These are phyloP conservation scores for Arctium lappa DNA, from an alignment of 129 eudicot genomes.

Conservation along the genomic window DNA sequence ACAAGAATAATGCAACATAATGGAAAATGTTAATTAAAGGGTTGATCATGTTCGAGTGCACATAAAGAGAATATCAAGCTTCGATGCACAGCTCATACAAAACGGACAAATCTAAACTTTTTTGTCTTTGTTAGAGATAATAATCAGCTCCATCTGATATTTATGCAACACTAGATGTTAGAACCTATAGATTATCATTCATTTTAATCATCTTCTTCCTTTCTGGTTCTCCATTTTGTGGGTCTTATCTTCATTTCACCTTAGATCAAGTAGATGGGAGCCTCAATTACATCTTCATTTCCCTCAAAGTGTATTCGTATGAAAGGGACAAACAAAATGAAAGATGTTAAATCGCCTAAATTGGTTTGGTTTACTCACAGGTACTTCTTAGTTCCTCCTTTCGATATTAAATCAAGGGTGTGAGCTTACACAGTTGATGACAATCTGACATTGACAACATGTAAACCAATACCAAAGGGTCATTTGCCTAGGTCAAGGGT, in stretches of 20 bases:
- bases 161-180: neutral
- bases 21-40: neutral
- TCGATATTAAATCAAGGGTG: neutral
- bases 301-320: neutral
- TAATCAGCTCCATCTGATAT: neutral
- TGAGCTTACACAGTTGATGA: neutral
- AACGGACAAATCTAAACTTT: neutral
- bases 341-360: neutral
- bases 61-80: neutral
- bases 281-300: neutral
- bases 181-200: neutral
- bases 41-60: constrained; percentile 4
- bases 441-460: too few species aligned
- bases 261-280: neutral
- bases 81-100: neutral
- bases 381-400: neutral
- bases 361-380: neutral
- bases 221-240: neutral
- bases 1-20: constrained; percentile 2
- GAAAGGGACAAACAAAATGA: neutral
- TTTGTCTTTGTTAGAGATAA: neutral
- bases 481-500: too few species aligned
- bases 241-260: neutral
- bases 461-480: too few species aligned
- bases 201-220: neutral